These are phyloP conservation scores for Apiosordaria backusii DNA, from an alignment of 495 filamentous ascomycete genomes.

Conservation along the genomic window DNA sequence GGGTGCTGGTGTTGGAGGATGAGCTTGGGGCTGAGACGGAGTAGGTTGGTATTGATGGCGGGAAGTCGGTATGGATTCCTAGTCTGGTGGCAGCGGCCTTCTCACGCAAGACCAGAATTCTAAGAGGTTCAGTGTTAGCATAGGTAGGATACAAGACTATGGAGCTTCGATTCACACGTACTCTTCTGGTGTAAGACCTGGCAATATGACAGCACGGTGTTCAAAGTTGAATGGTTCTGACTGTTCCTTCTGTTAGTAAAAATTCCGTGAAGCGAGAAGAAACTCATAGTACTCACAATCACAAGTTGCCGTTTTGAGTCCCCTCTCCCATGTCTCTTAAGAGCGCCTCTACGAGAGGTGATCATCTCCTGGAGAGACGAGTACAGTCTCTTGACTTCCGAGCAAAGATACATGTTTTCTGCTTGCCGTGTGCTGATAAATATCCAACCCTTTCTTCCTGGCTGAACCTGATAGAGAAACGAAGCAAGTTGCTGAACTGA, in stretches of 20 bases:
- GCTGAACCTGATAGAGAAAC: not conserved
- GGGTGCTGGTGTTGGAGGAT: not conserved
- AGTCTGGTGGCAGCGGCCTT: constrained; percentile 40
- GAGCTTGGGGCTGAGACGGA: not conserved
- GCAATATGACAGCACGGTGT: constrained; percentile 35
- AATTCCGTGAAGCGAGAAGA: not conserved
- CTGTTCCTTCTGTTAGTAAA: constrained; percentile 27
- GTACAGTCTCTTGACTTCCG: constrained; percentile 27
- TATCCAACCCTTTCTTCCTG: not conserved
- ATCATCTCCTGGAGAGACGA: constrained; percentile 24
- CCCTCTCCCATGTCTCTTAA: not conserved
- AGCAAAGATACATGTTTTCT: constrained; percentile 20
- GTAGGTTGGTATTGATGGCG: not conserved
- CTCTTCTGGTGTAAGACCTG: constrained; percentile 45
- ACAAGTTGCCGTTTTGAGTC: not conserved
- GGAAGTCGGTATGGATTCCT: constrained; percentile 20
- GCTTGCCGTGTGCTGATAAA: not conserved
- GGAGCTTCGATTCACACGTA: too few relatives aligned
- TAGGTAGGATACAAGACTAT: too few relatives aligned
- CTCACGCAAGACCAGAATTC: constrained; percentile 40
- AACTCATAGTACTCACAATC: not conserved
- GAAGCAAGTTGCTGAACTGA: not conserved
- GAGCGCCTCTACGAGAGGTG: not conserved
- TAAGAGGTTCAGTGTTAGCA: constrained; percentile 8
- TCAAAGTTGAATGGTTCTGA: constrained; percentile 48